Conservation (phyloP, 176 grass and related monocot genomes). For the Raddia guianensis region DNA sequence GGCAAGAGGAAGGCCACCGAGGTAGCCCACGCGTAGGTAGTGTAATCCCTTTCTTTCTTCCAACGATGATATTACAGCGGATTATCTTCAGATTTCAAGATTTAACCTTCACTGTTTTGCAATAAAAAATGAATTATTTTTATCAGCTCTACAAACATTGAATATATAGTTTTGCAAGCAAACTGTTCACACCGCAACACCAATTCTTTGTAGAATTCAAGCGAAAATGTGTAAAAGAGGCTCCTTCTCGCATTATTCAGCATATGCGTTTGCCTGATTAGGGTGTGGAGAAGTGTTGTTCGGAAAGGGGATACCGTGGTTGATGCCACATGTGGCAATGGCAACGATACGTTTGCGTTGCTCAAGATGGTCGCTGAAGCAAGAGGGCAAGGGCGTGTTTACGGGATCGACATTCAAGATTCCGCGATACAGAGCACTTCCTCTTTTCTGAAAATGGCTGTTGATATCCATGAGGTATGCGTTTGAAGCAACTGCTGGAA, state of each 20-base stretch:
- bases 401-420: slow-evolving; percentile 87
- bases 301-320: slow-evolving; percentile 72
- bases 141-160: neutral
- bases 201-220: neutral
- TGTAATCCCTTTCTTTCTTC: slow-evolving; percentile 30
- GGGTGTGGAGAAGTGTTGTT: slow-evolving; percentile 84
- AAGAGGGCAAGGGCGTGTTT: slow-evolving; percentile 56
- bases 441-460: slow-evolving; percentile 63
- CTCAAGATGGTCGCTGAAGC: slow-evolving; percentile 76
- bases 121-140: neutral
- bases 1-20: slow-evolving; percentile 85
- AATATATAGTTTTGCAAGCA: slow-evolving; percentile 3
- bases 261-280: slow-evolving; percentile 16
- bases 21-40: slow-evolving; percentile 90
- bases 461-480: slow-evolving; percentile 56
- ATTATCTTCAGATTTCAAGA: neutral
- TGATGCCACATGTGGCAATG: slow-evolving; percentile 96
- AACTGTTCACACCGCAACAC: neutral
- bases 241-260: neutral
- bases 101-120: neutral
- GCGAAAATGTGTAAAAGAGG: neutral
- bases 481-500: slow-evolving; percentile 9
- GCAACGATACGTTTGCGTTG: slow-evolving; percentile 75
- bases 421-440: slow-evolving; percentile 66
- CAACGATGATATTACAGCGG: neutral